A percentile compares a stretch with the other conserved stretches of the same genome.
phyloP scores from a whole-genome alignment of 257 asterid genomes.

The Solanum sitiens region DNA sequence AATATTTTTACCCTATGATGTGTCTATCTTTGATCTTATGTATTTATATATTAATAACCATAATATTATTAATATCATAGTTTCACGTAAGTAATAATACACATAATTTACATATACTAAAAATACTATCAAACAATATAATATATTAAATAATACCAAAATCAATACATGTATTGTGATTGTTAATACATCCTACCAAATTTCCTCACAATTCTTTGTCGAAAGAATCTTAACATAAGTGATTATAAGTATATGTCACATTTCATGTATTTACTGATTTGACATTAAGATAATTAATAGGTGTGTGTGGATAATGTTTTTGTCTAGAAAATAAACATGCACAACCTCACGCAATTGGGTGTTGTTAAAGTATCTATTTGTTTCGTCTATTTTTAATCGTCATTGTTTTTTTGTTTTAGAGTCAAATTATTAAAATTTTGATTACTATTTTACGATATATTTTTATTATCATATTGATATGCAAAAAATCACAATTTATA shows the following conservation, averaged over 20 bases:
- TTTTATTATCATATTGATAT: too few relatives aligned
- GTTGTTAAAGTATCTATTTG: neutral
- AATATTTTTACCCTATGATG: neutral
- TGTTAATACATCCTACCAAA: neutral
- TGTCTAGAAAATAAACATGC: neutral
- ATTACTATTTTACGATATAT: too few relatives aligned
- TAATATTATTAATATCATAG: neutral
- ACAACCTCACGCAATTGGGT: neutral
- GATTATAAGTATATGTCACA: neutral
- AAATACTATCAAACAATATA: too few relatives aligned
- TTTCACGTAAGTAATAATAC: too few relatives aligned
- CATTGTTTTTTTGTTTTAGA: too few relatives aligned
- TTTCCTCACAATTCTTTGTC: neutral
- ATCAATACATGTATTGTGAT: neutral
- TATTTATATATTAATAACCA: neutral
- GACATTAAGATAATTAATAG: neutral
- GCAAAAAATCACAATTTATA: too few relatives aligned
- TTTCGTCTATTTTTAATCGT: too few relatives aligned
- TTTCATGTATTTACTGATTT: neutral
- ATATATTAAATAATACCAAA: neutral
- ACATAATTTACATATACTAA: too few relatives aligned
- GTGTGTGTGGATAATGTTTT: neutral
- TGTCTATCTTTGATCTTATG: neutral
- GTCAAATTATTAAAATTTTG: accelerated
- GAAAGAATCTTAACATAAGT: neutral